Percentiles rank a stretch among this genome's conserved stretches.
These are phyloP conservation scores for Enterocytospora artemiae DNA, from an alignment of 371 early-diverging fungal genomes.

Conservation along the genomic window DNA sequence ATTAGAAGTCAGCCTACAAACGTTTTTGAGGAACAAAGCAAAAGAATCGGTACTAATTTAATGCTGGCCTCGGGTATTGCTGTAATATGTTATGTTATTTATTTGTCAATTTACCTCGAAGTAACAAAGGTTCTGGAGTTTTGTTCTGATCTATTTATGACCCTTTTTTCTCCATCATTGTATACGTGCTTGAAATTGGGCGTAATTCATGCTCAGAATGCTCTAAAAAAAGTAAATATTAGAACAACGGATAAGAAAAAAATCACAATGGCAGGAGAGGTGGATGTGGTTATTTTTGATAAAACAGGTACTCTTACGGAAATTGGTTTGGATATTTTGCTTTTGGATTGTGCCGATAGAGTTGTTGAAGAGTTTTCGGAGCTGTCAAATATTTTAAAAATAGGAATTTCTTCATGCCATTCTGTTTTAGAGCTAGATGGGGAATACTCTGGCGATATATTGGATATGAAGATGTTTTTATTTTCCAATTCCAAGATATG, in stretches of 20 bases:
- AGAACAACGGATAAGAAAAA: conserved; percentile 81
- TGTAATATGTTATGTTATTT: conserved; percentile 5
- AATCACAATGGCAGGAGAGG: conserved; percentile 86
- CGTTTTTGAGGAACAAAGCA: conserved; percentile 78
- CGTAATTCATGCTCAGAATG: background rate
- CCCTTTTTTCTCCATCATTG: background rate
- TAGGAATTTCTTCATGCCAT: conserved; percentile 84
- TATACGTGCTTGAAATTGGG: background rate
- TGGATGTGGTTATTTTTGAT: conserved; percentile 91
- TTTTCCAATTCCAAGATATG: conserved; percentile 61
- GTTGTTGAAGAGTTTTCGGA: conserved; percentile 2
- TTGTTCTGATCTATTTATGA: background rate
- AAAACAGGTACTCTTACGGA: conserved; percentile 98
- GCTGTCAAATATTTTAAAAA: conserved; percentile 5
- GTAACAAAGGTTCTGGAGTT: background rate
- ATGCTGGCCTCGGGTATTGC: conserved; percentile 57
- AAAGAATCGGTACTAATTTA: conserved; percentile 13
- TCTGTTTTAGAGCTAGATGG: conserved; percentile 76
- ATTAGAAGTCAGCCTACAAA: conserved; percentile 82
- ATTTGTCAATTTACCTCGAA: background rate
- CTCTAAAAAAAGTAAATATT: conserved; percentile 58
- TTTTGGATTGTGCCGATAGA: conserved; percentile 61
- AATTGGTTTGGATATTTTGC: conserved; percentile 87
- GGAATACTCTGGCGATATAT: conserved; percentile 81
- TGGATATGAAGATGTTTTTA: conserved; percentile 94